Conservation (phyloP, 257 asterid species). For the Scutellaria baicalensis region DNA sequence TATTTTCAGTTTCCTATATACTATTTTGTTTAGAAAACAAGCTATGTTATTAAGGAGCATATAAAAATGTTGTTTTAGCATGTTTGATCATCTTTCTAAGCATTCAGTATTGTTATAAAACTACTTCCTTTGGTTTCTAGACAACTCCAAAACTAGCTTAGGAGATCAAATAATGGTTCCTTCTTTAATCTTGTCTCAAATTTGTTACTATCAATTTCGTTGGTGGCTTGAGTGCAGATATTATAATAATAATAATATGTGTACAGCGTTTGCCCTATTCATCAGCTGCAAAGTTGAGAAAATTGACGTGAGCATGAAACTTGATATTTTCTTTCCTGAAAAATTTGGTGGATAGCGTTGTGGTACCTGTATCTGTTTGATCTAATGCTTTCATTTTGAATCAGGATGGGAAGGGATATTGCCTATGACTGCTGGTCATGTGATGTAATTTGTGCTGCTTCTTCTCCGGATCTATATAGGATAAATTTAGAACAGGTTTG, state of each 20-base stretch:
- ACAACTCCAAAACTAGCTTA: background rate
- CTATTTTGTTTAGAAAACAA: background rate
- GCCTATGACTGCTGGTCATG: conserved; percentile 94
- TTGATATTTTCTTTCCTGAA: background rate
- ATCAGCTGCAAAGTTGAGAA: background rate
- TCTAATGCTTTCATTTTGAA: background rate
- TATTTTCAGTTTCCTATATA: background rate
- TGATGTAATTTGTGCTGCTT: conserved; percentile 93
- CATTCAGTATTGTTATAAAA: background rate
- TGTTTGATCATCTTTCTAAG: background rate
- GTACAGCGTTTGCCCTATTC: background rate
- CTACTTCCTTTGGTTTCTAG: background rate
- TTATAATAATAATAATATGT: background rate
- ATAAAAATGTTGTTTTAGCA: background rate
- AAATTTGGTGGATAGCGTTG: background rate
- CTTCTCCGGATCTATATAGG: conserved; percentile 94
- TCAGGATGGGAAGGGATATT: conserved; percentile 98
- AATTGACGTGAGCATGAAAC: background rate
- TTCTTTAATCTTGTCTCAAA: background rate
- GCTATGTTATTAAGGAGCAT: background rate
- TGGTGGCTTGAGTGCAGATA: background rate
- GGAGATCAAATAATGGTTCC: background rate
- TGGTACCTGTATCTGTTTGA: background rate
- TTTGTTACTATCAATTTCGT: background rate
- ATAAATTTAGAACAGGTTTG: conserved; percentile 88